Base-by-base conservation (phyloP, 257 asterid genomes). In the Striga asiatica region DNA sequence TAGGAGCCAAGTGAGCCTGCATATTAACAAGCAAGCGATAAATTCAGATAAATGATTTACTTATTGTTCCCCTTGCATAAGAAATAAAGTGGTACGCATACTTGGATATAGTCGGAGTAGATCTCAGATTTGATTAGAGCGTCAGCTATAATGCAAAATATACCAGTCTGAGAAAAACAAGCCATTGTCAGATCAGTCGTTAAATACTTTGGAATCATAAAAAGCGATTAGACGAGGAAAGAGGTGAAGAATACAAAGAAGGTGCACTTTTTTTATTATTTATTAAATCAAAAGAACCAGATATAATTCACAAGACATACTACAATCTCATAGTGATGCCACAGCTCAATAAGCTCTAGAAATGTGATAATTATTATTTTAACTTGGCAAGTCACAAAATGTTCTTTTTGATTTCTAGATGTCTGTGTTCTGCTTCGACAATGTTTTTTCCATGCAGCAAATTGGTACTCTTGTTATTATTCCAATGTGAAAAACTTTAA, bases 1-100 rank as follows among this genome's bases (percentile, higher is more conserved):
- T 87, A 42, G 98, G 96, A 77, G 96, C 98, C 78, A 91, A 71
- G 82, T 91, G 96, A 39, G 75, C 78, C 98, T 89, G 95, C 77
- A 78, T 21, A 43, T 53, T 68, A 29, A 60, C 24, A 61, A 43
- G 39, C 37, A 45, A 69, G 54, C 19, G 12, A 18, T 58, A 10
- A 53, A 19, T 54, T 49, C 42, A 38, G 53, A 64, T 41, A 62
- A 48, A 14, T 46, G 27, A 4, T 45, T 51, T 55, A 51, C 22
- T 41, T 23, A 11, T n/a, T 21, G 14, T 35, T 35, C 45, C 28
- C 41, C 10, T 22, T 18, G 31, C 18, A 37, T 14, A 42, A 52
- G 64, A 57, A 52, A 27, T 9, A 14, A 31, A 43, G 42, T 28
- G 62, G 46, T 28, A 46, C 13, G 43, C 48, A 47, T 83, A 81